phyloP scores from a whole-genome alignment of 306 rosid genomes.

The Cucumis hystrix region DNA sequence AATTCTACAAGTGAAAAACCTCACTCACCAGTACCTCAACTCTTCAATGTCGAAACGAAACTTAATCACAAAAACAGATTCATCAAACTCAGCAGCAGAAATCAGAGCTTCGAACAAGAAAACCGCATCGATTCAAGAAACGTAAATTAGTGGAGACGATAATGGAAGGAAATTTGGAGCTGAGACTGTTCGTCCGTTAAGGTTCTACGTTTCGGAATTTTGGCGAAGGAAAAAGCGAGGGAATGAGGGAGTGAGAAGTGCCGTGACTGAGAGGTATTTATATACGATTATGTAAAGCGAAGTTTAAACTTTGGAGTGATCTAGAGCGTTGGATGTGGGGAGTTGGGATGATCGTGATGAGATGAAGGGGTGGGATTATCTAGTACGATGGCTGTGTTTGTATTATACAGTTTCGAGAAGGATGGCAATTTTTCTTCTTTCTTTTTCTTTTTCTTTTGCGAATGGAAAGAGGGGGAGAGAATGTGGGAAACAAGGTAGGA shows the following conservation, averaged over 20 bases:
- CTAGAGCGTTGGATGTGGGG: neutral
- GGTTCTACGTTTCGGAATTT: neutral
- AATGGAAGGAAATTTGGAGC: slow-evolving; percentile 1
- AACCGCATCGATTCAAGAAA: neutral
- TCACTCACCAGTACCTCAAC: neutral
- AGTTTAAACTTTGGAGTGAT: neutral
- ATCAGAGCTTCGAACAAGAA: neutral
- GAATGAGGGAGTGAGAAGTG: neutral
- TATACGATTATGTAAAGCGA: neutral
- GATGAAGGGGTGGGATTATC: neutral
- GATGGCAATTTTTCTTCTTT: neutral
- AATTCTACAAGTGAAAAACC: neutral
- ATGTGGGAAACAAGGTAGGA: neutral
- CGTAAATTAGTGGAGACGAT: neutral
- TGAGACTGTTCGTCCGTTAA: neutral
- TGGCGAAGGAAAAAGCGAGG: slow-evolving; percentile 4
- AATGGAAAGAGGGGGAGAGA: slow-evolving; percentile 6
- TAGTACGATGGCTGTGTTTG: neutral
- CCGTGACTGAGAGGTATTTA: neutral
- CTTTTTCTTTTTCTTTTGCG: neutral
- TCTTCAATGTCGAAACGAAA: neutral
- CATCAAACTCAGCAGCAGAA: neutral
- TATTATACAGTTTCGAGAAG: neutral
- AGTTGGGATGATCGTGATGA: neutral
- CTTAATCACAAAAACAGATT: neutral